These are phyloP conservation scores for Murraya koenigii DNA, from an alignment of 345 rosid species.

Conservation along the genomic window DNA sequence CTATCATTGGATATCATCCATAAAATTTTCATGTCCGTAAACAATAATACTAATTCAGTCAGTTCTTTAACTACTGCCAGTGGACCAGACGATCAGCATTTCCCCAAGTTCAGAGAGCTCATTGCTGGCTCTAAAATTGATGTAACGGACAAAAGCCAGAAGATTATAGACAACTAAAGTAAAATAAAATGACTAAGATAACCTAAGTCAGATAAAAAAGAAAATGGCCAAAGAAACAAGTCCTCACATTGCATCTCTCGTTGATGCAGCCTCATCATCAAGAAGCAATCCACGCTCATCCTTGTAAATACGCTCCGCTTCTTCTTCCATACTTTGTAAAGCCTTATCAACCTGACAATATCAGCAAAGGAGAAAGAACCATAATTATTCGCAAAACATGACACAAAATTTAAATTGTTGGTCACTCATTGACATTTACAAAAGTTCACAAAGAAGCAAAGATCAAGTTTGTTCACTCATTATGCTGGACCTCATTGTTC, in stretches of 20 bases:
- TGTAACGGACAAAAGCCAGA: background rate
- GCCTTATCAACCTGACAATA: constrained; percentile 77
- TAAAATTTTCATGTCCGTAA: background rate
- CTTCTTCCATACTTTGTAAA: constrained; percentile 84
- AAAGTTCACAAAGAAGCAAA: background rate
- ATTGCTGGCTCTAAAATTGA: background rate
- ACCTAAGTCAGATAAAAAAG: background rate
- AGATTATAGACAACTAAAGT: background rate
- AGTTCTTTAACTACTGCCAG: background rate
- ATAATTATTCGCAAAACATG: background rate
- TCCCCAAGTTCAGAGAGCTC: background rate
- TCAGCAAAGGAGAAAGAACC: background rate
- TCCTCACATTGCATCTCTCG: constrained; percentile 96
- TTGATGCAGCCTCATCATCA: constrained; percentile 94
- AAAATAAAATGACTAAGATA: background rate
- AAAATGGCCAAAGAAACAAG: background rate
- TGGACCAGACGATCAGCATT: background rate
- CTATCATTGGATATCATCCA: background rate
- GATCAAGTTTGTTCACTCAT: constrained; percentile 1
- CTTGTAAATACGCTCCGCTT: constrained; percentile 90
- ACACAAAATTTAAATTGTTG: background rate
- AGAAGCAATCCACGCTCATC: constrained; percentile 76
- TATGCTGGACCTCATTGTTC: background rate
- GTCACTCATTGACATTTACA: background rate
- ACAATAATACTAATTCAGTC: background rate